Conservation (phyloP, 805 yeast species). For the Ogataea sp. region DNA sequence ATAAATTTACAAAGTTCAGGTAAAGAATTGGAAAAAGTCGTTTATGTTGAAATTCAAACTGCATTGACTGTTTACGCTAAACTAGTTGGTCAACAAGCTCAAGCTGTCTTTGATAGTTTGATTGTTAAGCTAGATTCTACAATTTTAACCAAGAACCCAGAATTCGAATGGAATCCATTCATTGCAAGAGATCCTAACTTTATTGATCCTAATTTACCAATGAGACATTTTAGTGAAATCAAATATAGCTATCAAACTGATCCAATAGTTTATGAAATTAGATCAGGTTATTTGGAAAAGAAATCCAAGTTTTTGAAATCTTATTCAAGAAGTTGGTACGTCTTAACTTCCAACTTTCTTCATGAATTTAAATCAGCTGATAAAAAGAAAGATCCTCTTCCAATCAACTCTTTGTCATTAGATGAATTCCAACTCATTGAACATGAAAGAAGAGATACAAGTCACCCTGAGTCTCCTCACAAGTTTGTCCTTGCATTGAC, state of each 20-base stretch:
- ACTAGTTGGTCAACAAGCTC: constrained; percentile 64
- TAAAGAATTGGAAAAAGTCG: constrained; percentile 79
- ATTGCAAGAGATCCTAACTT: constrained; percentile 65
- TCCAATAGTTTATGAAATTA: constrained; percentile 57
- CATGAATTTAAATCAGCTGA: constrained; percentile 88
- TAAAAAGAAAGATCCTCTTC: constrained; percentile 70
- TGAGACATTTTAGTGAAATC: constrained; percentile 55
- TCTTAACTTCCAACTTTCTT: constrained; percentile 76
- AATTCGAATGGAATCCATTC: constrained; percentile 85
- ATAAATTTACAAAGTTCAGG: constrained; percentile 83
- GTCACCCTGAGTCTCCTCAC: constrained; percentile 41
- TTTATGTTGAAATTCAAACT: constrained; percentile 78
- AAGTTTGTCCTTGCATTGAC: constrained; percentile 78
- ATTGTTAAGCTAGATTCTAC: constrained; percentile 61
- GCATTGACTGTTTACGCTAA: constrained; percentile 68
- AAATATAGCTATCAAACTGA: constrained; percentile 62
- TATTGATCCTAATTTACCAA: constrained; percentile 52
- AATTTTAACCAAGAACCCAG: constrained; percentile 68
- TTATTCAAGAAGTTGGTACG: constrained; percentile 88
- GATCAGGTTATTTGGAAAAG: constrained; percentile 79
- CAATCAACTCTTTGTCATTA: constrained; percentile 74
- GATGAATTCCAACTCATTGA: constrained; percentile 78
- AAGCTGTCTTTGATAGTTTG: constrained; percentile 57
- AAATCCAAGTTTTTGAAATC: constrained; percentile 86
- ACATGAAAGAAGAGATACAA: constrained; percentile 67